A percentile compares a stretch with the other conserved stretches of the same genome.
These are phyloP conservation scores for Eimeria nieschulzi DNA, from an alignment of 169 alveolate species.

Conservation along the genomic window DNA sequence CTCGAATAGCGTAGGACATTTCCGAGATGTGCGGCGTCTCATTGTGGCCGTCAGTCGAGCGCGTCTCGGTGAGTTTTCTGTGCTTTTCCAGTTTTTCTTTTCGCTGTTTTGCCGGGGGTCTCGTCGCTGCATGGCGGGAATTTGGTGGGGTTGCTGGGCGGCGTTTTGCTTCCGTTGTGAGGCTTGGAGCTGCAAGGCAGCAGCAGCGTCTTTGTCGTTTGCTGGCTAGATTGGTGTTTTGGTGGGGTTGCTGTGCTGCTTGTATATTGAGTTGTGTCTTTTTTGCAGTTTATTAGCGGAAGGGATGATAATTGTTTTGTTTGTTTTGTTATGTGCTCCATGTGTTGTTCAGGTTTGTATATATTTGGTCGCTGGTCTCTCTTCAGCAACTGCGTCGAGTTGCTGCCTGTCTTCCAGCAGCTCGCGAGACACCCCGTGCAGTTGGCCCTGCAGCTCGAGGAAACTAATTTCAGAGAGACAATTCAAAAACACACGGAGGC, in stretches of 20 bases:
- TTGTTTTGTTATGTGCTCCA: not conserved
- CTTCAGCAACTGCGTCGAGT: constrained; percentile 80
- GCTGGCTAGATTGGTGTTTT: too few species aligned
- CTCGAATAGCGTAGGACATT: constrained; percentile 88
- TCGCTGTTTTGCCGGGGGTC: too few species aligned
- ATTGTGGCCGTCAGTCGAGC: constrained; percentile 96
- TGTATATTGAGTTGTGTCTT: not conserved
- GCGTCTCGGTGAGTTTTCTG: constrained; percentile 85
- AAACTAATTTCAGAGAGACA: constrained; percentile 22
- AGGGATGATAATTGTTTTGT: not conserved
- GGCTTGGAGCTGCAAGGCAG: too few species aligned
- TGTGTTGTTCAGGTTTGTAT: constrained; percentile 69
- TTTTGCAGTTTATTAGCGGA: not conserved
- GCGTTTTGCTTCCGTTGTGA: too few species aligned
- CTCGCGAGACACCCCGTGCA: constrained; percentile 76
- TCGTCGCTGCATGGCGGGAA: too few species aligned
- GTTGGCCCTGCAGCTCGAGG: constrained; percentile 68
- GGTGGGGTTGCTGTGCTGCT: too few species aligned
- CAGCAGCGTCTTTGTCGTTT: too few species aligned
- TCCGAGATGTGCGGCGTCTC: constrained; percentile 94
- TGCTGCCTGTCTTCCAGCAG: constrained; percentile 78
- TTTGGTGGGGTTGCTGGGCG: too few species aligned
- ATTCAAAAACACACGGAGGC: not conserved
- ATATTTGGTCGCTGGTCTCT: constrained; percentile 79
- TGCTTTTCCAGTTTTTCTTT: constrained; percentile 66